Conservation (phyloP, 768 basidiomycete species). For the Myochromella boudieri region DNA sequence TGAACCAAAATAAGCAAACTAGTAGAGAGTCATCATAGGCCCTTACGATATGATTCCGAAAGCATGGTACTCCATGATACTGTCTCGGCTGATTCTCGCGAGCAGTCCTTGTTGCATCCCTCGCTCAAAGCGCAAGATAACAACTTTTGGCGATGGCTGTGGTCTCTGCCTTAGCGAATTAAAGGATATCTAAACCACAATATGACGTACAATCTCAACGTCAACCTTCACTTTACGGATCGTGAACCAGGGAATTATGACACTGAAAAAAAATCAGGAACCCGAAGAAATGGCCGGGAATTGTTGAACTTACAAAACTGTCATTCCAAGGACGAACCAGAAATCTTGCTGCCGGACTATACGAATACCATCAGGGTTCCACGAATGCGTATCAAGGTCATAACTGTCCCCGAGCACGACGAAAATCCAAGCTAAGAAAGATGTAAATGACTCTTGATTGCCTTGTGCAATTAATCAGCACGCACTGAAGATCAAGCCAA, state of each 20-base stretch:
- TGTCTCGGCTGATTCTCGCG: slow-evolving; percentile 74
- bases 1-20: too few species aligned
- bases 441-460: slow-evolving; percentile 4
- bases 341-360: slow-evolving; percentile 73
- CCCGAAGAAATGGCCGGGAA: slow-evolving; percentile 12
- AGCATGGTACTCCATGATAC: slow-evolving; percentile 81
- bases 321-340: slow-evolving; percentile 78
- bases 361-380: slow-evolving; percentile 57
- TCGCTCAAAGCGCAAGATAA: slow-evolving; percentile 74
- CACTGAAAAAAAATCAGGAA: slow-evolving; percentile 34
- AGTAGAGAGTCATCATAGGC: too few species aligned
- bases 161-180: too few species aligned
- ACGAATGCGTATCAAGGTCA: slow-evolving; percentile 51
- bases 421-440: slow-evolving; percentile 58
- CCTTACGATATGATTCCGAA: slow-evolving; percentile 81
- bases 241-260: slow-evolving; percentile 75
- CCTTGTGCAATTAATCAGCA: neutral
- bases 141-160: slow-evolving; percentile 81
- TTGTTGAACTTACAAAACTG: slow-evolving; percentile 52
- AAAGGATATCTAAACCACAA: neutral
- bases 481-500: slow-evolving; percentile 55
- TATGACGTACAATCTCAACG: slow-evolving; percentile 65
- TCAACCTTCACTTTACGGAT: slow-evolving; percentile 76
- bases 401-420: slow-evolving; percentile 70
- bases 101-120: slow-evolving; percentile 87